Percentiles rank a stretch among this genome's conserved stretches.
Evolutionary conservation across 176 grass and related monocot genomes (phyloP).

Genomic region (Alopecurus myosuroides): DNA sequence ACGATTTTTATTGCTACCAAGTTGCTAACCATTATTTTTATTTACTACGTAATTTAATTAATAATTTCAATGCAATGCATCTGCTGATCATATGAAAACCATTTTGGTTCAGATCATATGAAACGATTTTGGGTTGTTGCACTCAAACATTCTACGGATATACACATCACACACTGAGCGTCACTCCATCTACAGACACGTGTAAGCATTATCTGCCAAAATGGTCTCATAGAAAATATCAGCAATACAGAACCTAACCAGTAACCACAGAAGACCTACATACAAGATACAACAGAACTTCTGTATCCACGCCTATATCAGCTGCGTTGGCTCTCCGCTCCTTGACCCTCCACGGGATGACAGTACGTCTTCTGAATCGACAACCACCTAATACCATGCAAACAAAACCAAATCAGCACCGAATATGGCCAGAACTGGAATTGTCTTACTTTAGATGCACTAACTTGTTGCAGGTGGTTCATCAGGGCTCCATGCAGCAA

Average conservation of each 20-base stretch:
- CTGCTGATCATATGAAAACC: too few relatives aligned
- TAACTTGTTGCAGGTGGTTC: conserved; percentile 71
- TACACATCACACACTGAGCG: not conserved
- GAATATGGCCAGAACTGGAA: not conserved
- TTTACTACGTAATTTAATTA: too few relatives aligned
- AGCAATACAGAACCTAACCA: not conserved
- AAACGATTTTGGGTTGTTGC: too few relatives aligned
- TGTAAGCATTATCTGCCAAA: not conserved
- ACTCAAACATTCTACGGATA: not conserved
- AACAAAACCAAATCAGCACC: not conserved
- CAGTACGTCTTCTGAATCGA: conserved; percentile 70
- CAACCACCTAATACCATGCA: conserved; percentile 38
- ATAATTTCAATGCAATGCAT: too few relatives aligned
- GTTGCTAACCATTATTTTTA: too few relatives aligned
- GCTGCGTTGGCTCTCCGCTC: conserved; percentile 23
- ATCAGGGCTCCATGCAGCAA: conserved; percentile 59
- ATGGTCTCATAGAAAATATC: not conserved
- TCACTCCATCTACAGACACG: not conserved
- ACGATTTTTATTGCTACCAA: too few relatives aligned
- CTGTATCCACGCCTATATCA: not conserved
- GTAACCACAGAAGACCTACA: not conserved
- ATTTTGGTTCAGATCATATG: too few relatives aligned
- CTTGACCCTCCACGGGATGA: conserved; percentile 41
- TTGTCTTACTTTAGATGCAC: not conserved
- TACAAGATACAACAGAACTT: conserved; percentile 8